Evolutionary conservation across 2,329 filamentous ascomycete species (phyloP), one percentile per base, ranked within the genome.

Genomic region (Neonectria magnoliae): DNA sequence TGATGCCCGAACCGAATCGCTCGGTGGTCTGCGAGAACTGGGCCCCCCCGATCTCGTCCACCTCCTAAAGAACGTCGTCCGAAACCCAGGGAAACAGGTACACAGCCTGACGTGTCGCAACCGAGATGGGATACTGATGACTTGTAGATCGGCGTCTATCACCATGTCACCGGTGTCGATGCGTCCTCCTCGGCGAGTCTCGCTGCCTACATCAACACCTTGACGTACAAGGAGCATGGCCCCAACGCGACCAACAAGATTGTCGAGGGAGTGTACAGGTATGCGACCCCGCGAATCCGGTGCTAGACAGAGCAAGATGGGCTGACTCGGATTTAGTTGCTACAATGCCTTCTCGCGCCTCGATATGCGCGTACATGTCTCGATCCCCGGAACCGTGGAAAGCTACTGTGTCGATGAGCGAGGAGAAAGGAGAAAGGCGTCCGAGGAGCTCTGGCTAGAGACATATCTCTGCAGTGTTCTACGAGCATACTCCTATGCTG

Each of bases 331-430:
- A 13, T 8, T 9, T 63, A 87, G 84, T 82, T 99, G 96, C 81
- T 99, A 99, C 86, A 99, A 99, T 93, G 96, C 96, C 70, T 98
- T 99, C 80, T 98, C 96, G 5, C 89, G 97, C 69, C 87, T 98
- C 57, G 96, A 99, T 76, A 99, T 99, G 96, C 93, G 96, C 66
- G 95, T 99, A 13, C 94, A 98, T 76, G 95, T 99, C 64, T 95
- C 94, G 69, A 98, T 99, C 69, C 96, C 96, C 18, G 96, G 96
- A 65, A 96, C 93, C 10, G 93, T 99, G 57, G 95, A 99, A 79
- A 97, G 93, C 80, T 98, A 98, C 79, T 98, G 95, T 79, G 92
- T 99, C 62, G 95, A 99, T 79, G 96, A 99, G 81, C 90, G 94
- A 74, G 96, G 96, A 70, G 95, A 98, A 78, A 97, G 97, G 83